A percentile compares a stretch with the other conserved stretches of the same genome.
Conservation (phyloP, 768 basidiomycete genomes). For the Neoboletus magnificus region DNA sequence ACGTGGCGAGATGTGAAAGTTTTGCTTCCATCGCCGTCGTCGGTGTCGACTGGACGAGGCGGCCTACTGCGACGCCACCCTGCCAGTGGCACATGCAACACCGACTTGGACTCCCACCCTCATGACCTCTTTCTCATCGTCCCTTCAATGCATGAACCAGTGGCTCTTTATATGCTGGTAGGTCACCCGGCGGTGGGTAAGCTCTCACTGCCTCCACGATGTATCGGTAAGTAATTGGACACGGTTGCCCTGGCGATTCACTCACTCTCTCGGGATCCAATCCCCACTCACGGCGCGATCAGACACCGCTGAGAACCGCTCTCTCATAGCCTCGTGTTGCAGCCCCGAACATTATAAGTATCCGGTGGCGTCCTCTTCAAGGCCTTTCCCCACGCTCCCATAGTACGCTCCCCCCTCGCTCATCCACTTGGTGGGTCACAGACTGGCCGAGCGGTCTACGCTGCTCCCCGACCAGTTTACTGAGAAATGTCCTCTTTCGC, state of each 20-base stretch:
- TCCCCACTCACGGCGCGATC: neutral
- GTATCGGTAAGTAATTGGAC: neutral
- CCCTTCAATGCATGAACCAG: neutral
- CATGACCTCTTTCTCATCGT: neutral
- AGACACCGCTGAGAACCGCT: conserved; percentile 16
- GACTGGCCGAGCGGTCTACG: neutral
- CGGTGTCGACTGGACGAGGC: neutral
- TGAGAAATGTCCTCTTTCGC: conserved; percentile 42
- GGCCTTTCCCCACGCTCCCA: neutral
- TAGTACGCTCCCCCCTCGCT: neutral
- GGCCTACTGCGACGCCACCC: neutral
- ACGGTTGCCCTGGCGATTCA: conserved; percentile 31
- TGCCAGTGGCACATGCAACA: neutral
- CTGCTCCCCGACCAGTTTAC: too few relatives aligned
- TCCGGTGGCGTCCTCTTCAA: neutral
- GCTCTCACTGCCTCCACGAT: conserved; percentile 5
- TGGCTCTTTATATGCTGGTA: neutral
- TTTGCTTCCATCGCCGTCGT: conserved; percentile 55
- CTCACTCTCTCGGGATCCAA: conserved; percentile 1
- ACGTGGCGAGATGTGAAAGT: conserved; percentile 56
- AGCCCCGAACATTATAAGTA: conserved; percentile 11
- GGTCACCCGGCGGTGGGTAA: neutral
- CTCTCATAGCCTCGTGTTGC: conserved; percentile 19
- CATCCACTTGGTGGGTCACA: neutral
- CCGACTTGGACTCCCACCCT: neutral